These are phyloP conservation scores for Penicillium sp. DNA, from an alignment of 2,329 filamentous ascomycete genomes.

Conservation along the genomic window DNA sequence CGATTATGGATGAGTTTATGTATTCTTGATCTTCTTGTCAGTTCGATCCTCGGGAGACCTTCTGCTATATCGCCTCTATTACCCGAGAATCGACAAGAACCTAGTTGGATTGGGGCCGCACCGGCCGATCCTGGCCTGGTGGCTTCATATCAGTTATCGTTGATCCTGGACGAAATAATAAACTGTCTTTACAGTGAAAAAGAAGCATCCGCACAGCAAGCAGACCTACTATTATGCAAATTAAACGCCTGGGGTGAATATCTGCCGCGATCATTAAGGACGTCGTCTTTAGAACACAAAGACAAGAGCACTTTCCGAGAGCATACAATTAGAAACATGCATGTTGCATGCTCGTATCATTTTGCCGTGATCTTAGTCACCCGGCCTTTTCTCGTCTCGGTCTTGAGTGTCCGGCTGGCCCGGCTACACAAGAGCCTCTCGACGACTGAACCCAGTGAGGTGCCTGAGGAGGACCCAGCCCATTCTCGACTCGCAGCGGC, in stretches of 20 bases:
- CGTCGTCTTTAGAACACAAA: slow-evolving; percentile 16
- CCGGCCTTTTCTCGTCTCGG: slow-evolving; percentile 53
- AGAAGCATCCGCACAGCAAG: slow-evolving; percentile 29
- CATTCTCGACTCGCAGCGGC: slow-evolving; percentile 48
- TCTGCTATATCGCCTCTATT: slow-evolving; percentile 30
- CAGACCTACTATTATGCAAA: slow-evolving; percentile 43
- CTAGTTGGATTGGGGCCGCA: slow-evolving; percentile 10
- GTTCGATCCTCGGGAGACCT: slow-evolving; percentile 50
- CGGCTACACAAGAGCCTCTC: slow-evolving; percentile 25
- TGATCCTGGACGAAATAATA: slow-evolving; percentile 48
- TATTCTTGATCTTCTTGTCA: slow-evolving; percentile 48
- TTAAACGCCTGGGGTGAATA: slow-evolving; percentile 48
- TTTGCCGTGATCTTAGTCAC: slow-evolving; percentile 59
- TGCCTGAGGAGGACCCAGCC: slow-evolving; percentile 26
- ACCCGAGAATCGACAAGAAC: slow-evolving; percentile 22
- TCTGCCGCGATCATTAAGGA: slow-evolving; percentile 40
- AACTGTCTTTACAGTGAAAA: slow-evolving; percentile 44
- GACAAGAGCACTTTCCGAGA: slow-evolving; percentile 25
- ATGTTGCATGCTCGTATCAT: slow-evolving; percentile 58
- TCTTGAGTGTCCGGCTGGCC: slow-evolving; percentile 43
- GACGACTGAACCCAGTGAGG: slow-evolving; percentile 10
- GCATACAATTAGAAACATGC: slow-evolving; percentile 50
- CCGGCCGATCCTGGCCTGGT: slow-evolving; percentile 32
- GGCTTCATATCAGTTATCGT: slow-evolving; percentile 43
- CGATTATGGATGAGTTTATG: slow-evolving; percentile 49